Base-by-base conservation (phyloP, 345 rosid species). In the Aquilaria yunnanensis region DNA sequence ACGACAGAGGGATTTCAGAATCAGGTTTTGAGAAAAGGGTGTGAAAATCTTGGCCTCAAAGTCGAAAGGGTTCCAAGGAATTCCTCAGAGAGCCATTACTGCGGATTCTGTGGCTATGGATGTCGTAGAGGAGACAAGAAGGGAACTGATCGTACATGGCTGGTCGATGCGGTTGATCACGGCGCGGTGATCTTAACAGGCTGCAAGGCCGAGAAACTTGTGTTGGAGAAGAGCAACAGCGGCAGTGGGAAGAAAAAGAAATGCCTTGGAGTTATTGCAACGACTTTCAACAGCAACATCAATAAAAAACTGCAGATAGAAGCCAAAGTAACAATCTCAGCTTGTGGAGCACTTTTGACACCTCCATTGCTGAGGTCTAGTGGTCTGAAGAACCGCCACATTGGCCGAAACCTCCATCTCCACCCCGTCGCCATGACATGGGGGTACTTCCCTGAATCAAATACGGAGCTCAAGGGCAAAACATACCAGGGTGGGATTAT, bases 401-500 rank as follows among this genome's bases (percentile, higher is more conserved):
- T 94, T 14, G 96, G 99, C 1, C 68, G 55, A 47, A 83, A 90
- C 75, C 99, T 90, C 65, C 96, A 75, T 66, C 74, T 90, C 60
- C 99, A 94, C 59, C 96, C 99, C 4, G 95, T 85, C 50, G 34
- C 74, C 51, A 82, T 88, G 95, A 69, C 83, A 0, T 90, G 99
- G 99, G 99, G 97, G 23, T 89, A 90, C 81, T 94, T 94, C 72
- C 97, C 97, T 0, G 86, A 85, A 3, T 80, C 87, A 37, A 67
- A 72, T 75, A 55, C 78, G 10, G 72, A 67, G 54, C 61, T 81
- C 68, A 75, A 73, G 14, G 95, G 95, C 2, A 87, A 62, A 41
- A 33, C 32, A 0, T 71, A 69, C 31, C 83, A 85, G 71, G 90
- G 90, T 6, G 90, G 90, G 49, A 85, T 85, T 32, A 80, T 85